A percentile compares a stretch with the other conserved stretches of the same genome.
Evolutionary conservation across 2,329 filamentous ascomycete species (phyloP).

Genomic region (Beauveria bassiana): DNA sequence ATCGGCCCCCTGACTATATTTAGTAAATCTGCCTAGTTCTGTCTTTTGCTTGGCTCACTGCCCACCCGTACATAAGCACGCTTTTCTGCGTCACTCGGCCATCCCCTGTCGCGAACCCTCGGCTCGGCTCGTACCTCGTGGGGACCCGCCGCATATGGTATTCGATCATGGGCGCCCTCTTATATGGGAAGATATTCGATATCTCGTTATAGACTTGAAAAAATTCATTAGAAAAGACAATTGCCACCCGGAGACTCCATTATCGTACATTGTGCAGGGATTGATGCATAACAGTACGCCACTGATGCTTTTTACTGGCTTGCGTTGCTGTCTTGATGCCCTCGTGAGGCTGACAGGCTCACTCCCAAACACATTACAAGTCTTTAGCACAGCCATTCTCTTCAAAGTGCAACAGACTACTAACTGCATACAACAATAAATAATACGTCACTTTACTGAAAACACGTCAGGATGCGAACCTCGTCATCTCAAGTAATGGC

Average conservation of each 20-base stretch:
- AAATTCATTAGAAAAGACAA: too few relatives aligned
- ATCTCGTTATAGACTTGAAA: too few relatives aligned
- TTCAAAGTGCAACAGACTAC: background rate
- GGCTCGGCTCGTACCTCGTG: background rate
- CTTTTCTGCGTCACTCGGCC: background rate
- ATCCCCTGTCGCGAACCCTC: background rate
- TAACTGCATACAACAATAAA: background rate
- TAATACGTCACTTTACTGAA: background rate
- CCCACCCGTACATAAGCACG: background rate
- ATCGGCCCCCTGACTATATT: background rate
- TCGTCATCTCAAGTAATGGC: background rate
- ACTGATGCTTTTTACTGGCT: background rate
- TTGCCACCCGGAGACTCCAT: rapidly evolving
- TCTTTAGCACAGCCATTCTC: too few relatives aligned
- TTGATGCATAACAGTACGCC: too few relatives aligned
- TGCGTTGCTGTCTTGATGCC: too few relatives aligned
- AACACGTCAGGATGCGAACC: too few relatives aligned
- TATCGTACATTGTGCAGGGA: too few relatives aligned
- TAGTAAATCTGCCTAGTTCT: background rate
- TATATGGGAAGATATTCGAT: too few relatives aligned
- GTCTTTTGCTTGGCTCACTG: background rate
- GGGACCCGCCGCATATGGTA: background rate
- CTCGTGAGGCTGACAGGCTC: background rate
- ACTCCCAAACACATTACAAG: background rate
- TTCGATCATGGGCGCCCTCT: too few relatives aligned